Base-by-base conservation (phyloP, 2,329 filamentous ascomycete species). In the Achaetomium macrosporum region DNA sequence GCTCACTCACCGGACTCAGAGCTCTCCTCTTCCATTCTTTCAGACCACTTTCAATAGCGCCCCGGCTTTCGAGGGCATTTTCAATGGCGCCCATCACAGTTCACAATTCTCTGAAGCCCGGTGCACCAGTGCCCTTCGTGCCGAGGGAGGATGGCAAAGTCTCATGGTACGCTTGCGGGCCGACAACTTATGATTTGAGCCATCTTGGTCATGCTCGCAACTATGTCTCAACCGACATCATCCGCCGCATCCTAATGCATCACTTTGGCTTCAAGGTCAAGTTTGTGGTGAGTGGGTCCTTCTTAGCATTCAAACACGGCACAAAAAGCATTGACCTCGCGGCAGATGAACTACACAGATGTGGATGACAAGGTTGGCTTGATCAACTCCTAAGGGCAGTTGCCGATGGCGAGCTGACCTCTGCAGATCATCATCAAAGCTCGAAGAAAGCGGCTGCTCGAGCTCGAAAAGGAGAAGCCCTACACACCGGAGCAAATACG, bases 211-310 rank as follows among this genome's bases (percentile, higher is more conserved):
- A 95, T 70, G 90, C 55, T 36, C 78, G 89, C 61, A 95, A 95
- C 73, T 95, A 95, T 79, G 88, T 95, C 58, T 88, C 85, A 46
- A 92, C 88, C 42, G 90, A 96, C 69, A 90, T 95, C 59, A 84
- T 95, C 61, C 81, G 90, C 56, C 83, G 90, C 63, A 88, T 95
- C 62, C 72, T 95, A 69, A 76, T 80, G 64, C 83, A 92, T 68
- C 92, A 93, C 71, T 95, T 95, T 68, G 82, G 83, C 56, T 93
- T 87, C 68, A 75, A 90, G 40, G 82, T 96, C 60, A 82, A 84
- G 55, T 95, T 95, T 71, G 88, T 95, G 59, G 59, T 61, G 20
- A 46, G 56, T 58, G 20, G 11, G n/a, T 13, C 16, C 17, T 3
- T 37, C 2, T n/a, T 5, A 8, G 12, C 15, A 17, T 33, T 48